Conservation (phyloP, 768 basidiomycete genomes). For the Tephrocybe rancida region DNA sequence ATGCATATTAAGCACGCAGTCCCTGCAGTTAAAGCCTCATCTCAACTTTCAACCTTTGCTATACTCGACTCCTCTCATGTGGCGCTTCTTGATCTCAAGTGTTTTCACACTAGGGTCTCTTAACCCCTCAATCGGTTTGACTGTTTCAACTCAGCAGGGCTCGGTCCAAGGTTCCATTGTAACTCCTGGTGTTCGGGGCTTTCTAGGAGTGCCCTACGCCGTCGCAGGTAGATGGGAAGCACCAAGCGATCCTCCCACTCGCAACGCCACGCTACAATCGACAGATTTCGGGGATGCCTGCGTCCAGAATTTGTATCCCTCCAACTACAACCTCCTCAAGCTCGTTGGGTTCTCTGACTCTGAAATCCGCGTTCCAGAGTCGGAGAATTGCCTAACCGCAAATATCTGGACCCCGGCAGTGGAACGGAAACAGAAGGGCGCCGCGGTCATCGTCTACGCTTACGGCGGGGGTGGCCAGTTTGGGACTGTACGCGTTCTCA, state of each 20-base stretch:
- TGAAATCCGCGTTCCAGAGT: conserved; percentile 24
- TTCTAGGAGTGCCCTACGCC: conserved; percentile 37
- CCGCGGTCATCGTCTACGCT: conserved; percentile 37
- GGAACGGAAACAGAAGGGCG: conserved; percentile 26
- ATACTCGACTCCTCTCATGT: too few species aligned
- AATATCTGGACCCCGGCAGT: conserved; percentile 40
- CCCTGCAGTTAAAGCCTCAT: not conserved
- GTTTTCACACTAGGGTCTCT: not conserved
- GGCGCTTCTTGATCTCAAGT: not conserved
- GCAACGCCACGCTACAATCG: conserved; percentile 22
- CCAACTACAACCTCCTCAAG: conserved; percentile 22
- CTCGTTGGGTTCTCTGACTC: conserved; percentile 21
- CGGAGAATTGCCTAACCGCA: conserved; percentile 36
- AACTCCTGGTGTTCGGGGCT: conserved; percentile 8
- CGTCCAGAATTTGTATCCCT: conserved; percentile 23
- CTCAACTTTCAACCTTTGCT: not conserved
- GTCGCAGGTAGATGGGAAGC: conserved; percentile 34
- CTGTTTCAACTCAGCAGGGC: not conserved
- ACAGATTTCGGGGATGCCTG: conserved; percentile 33
- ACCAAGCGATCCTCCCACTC: conserved; percentile 25
- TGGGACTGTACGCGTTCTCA: conserved; percentile 28
- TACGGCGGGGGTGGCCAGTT: conserved; percentile 39
- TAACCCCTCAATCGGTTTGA: not conserved
- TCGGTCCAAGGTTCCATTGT: not conserved
- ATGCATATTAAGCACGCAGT: not conserved